Conservation (phyloP, 345 rosid species). For the Punica granatum region DNA sequence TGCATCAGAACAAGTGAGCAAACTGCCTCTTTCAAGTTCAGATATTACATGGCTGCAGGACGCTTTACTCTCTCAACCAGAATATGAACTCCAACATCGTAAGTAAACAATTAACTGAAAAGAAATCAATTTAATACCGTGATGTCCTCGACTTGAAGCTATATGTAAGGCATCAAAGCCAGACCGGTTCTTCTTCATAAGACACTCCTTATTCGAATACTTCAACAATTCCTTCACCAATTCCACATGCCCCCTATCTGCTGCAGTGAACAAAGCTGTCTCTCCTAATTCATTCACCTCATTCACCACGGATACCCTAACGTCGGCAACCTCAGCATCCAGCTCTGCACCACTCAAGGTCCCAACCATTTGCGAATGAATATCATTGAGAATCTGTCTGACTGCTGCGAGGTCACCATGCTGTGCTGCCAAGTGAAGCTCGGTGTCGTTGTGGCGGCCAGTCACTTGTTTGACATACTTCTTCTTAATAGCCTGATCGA, state of each 20-base stretch:
- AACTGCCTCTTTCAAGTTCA: background rate
- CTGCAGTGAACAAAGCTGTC: conserved; percentile 79
- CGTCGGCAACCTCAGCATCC: conserved; percentile 71
- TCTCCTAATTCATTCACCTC: conserved; percentile 95
- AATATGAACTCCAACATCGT: background rate
- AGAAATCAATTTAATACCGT: background rate
- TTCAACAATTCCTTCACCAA: conserved; percentile 79
- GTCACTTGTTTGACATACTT: conserved; percentile 97
- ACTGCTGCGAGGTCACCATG: conserved; percentile 71
- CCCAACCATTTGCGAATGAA: conserved; percentile 63
- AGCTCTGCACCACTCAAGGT: conserved; percentile 63
- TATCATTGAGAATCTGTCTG: conserved; percentile 66
- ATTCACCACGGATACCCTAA: conserved; percentile 70
- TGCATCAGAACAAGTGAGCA: no score
- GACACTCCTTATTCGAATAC: conserved; percentile 67
- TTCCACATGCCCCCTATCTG: conserved; percentile 87
- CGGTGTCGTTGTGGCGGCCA: conserved; percentile 79
- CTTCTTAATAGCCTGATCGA: conserved; percentile 88
- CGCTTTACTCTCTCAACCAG: background rate
- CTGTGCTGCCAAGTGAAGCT: conserved; percentile 85
- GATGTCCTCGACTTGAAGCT: conserved; percentile 85
- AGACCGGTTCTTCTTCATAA: conserved; percentile 67
- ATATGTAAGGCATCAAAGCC: conserved; percentile 82
- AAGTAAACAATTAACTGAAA: background rate
- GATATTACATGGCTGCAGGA: background rate